Conservation (phyloP, 352 stramenopile species). For the Globisporangium iwayamae region DNA sequence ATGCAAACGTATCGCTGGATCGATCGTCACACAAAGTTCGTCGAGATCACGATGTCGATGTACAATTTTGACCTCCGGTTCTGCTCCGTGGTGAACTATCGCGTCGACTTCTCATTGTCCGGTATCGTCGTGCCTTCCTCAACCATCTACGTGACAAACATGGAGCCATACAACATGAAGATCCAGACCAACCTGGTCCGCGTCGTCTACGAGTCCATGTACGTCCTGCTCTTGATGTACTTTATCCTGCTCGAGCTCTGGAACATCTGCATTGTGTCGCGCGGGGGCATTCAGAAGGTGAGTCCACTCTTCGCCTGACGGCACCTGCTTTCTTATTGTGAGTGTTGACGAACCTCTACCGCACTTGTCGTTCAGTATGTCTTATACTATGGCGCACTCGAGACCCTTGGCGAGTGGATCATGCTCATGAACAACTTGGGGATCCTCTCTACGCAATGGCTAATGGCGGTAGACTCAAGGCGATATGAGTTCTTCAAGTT, state of each 20-base stretch:
- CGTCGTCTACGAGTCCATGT: slow-evolving; percentile 40
- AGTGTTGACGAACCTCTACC: no score
- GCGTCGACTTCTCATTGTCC: slow-evolving; percentile 47
- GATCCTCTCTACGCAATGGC: slow-evolving; percentile 30
- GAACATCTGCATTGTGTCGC: slow-evolving; percentile 50
- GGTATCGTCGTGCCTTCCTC: slow-evolving; percentile 39
- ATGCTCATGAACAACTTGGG: not conserved
- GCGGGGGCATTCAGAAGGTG: slow-evolving; percentile 29
- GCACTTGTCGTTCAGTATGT: not conserved
- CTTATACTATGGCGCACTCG: not conserved
- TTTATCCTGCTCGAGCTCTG: slow-evolving; percentile 59
- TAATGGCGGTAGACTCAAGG: slow-evolving; percentile 33
- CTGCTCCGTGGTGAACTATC: slow-evolving; percentile 48
- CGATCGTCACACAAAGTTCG: slow-evolving; percentile 43
- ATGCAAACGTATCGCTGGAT: slow-evolving; percentile 56
- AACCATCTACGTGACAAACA: slow-evolving; percentile 47
- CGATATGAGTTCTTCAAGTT: slow-evolving; percentile 31
- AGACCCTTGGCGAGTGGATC: not conserved
- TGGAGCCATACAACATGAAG: slow-evolving; percentile 64
- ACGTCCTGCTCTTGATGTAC: slow-evolving; percentile 40
- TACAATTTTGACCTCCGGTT: slow-evolving; percentile 62
- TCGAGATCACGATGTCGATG: slow-evolving; percentile 47
- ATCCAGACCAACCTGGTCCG: slow-evolving; percentile 41
- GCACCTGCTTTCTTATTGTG: no score
- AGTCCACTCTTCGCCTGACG: not conserved